A percentile compares a stretch with the other conserved stretches of the same genome.
phyloP scores from a whole-genome alignment of 139 green algal genomes.

The Mychonastes homosphaera region DNA sequence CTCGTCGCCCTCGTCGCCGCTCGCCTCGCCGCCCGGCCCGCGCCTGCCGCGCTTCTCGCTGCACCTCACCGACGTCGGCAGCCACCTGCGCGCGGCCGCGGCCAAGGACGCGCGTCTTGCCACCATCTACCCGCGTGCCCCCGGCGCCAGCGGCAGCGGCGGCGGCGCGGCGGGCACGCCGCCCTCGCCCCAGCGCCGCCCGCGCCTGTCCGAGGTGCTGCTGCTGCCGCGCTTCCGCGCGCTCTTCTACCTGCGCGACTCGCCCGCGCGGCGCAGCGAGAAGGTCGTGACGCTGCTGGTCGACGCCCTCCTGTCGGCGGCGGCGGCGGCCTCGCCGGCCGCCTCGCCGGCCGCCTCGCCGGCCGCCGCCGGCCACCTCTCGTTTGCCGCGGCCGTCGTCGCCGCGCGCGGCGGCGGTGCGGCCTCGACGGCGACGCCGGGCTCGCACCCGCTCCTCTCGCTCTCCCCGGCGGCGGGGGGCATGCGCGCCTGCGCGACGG shows the following conservation, averaged over 20 bases:
- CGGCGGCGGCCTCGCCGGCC: too few relatives aligned
- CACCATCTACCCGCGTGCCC: not conserved
- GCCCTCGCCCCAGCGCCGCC: not conserved
- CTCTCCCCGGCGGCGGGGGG: too few relatives aligned
- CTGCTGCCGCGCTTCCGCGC: not conserved
- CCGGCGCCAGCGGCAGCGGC: not conserved
- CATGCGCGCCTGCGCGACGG: too few relatives aligned
- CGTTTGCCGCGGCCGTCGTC: too few relatives aligned
- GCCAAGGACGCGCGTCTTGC: not conserved
- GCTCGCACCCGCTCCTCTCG: too few relatives aligned
- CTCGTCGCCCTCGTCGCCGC: too few relatives aligned
- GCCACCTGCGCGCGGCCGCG: not conserved
- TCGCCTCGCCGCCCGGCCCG: too few relatives aligned
- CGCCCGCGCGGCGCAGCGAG: not conserved
- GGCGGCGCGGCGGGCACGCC: not conserved
- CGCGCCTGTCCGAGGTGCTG: not conserved
- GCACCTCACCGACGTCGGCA: conserved; percentile 3
- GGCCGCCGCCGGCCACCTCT: too few relatives aligned
- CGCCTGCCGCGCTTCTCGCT: not conserved
- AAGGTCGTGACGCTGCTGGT: not conserved
- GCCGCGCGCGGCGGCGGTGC: too few relatives aligned
- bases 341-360: too few relatives aligned
- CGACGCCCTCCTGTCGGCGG: not conserved
- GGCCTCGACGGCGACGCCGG: too few relatives aligned
- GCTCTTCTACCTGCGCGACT: not conserved